Conservation (phyloP, 108 stramenopile genomes). For the Poteriospumella lacustris region DNA sequence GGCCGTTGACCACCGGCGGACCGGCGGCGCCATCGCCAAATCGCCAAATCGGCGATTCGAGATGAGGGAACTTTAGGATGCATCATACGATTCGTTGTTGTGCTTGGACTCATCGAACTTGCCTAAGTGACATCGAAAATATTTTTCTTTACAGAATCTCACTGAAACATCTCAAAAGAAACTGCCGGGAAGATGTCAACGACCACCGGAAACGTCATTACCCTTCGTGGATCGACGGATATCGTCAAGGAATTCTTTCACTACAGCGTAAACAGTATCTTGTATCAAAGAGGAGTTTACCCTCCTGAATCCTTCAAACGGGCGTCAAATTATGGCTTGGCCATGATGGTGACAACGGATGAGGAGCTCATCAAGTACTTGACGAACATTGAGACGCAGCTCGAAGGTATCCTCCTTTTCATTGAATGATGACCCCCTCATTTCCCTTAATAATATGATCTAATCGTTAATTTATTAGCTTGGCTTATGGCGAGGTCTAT, state of each 20-base stretch:
- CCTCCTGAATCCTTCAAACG: constrained; percentile 89
- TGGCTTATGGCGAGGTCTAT: constrained; percentile 84
- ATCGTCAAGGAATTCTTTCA: constrained; percentile 97
- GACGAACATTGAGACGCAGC: constrained; percentile 76
- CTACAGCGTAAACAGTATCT: constrained; percentile 91
- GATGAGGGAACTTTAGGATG: too few relatives aligned
- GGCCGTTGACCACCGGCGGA: too few relatives aligned
- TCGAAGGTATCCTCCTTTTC: constrained; percentile 62
- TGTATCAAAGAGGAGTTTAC: constrained; percentile 97
- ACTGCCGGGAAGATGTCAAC: constrained; percentile 28
- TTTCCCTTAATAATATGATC: too few relatives aligned
- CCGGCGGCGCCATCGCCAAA: too few relatives aligned
- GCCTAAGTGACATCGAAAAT: too few relatives aligned
- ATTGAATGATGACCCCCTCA: too few relatives aligned
- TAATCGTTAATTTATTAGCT: too few relatives aligned
- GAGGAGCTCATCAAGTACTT: constrained; percentile 80
- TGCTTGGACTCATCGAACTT: too few relatives aligned
- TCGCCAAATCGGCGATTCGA: too few relatives aligned
- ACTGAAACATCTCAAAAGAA: too few relatives aligned
- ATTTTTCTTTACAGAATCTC: too few relatives aligned
- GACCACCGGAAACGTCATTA: constrained; percentile 66
- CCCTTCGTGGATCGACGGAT: constrained; percentile 86
- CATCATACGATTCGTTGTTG: too few relatives aligned
- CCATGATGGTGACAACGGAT: constrained; percentile 90
- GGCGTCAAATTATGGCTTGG: constrained; percentile 87